Percentiles rank a stretch among this genome's conserved stretches.
Conservation (phyloP, 1,139 yeast species). For the Kurtzmaniella quercitrusa region DNA sequence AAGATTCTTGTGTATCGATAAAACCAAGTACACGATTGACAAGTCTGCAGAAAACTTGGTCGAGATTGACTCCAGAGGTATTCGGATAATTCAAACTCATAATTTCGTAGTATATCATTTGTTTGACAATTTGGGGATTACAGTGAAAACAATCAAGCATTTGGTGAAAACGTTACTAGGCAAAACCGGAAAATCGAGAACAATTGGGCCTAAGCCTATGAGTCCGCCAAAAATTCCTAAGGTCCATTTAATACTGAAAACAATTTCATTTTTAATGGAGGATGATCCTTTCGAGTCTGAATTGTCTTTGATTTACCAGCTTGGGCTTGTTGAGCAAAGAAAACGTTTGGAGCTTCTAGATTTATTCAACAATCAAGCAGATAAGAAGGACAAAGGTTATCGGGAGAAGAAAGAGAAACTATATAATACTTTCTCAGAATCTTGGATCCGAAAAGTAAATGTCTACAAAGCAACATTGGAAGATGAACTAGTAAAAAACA, state of each 20-base stretch:
- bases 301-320: slow-evolving; percentile 67
- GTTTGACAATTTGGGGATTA: slow-evolving; percentile 57
- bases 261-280: slow-evolving; percentile 49
- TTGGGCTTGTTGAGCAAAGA: slow-evolving; percentile 70
- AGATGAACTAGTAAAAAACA: slow-evolving; percentile 48
- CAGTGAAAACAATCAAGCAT: slow-evolving; percentile 53
- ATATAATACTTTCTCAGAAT: slow-evolving; percentile 20
- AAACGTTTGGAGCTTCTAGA: slow-evolving; percentile 55
- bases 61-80: slow-evolving; percentile 16
- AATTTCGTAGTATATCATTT: slow-evolving; percentile 55
- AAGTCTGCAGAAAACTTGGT: slow-evolving; percentile 12
- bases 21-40: slow-evolving; percentile 7
- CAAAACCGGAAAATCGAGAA: not conserved
- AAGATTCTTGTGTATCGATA: slow-evolving; percentile 44
- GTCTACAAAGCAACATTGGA: slow-evolving; percentile 38
- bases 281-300: slow-evolving; percentile 90
- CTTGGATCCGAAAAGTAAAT: slow-evolving; percentile 50
- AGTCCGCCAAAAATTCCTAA: slow-evolving; percentile 49
- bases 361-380: slow-evolving; percentile 40
- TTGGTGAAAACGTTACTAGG: slow-evolving; percentile 37
- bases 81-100: slow-evolving; percentile 44
- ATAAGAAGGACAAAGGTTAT: slow-evolving; percentile 5
- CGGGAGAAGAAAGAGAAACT: slow-evolving; percentile 13
- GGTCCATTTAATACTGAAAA: slow-evolving; percentile 45
- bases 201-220: slow-evolving; percentile 31